Percentiles rank a stretch among this genome's conserved stretches.
phyloP scores from a whole-genome alignment of 805 yeast species.

The Kuraishia floccosa region DNA sequence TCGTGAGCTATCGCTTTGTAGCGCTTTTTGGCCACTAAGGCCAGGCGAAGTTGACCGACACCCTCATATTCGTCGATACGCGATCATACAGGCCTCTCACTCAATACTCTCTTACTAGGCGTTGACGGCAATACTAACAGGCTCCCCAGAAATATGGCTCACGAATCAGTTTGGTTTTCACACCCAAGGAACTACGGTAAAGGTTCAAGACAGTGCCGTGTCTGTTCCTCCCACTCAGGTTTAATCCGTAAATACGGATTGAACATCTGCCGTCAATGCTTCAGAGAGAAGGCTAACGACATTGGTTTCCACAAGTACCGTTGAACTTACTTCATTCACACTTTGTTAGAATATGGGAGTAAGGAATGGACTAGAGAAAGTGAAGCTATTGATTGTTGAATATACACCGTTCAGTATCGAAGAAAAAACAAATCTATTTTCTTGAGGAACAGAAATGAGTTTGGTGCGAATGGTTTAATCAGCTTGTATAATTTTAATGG shows the following conservation, averaged over 20 bases:
- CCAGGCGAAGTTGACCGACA: too few relatives aligned
- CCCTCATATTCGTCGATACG: too few relatives aligned
- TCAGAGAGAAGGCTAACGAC: constrained; percentile 99
- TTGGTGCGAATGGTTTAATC: neutral
- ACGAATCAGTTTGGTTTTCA: constrained; percentile 99
- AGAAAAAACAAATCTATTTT: too few relatives aligned
- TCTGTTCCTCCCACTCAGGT: constrained; percentile 98
- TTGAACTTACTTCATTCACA: too few relatives aligned
- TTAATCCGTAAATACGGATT: constrained; percentile 99
- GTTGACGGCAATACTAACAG: constrained; percentile 6
- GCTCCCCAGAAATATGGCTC: constrained; percentile 69
- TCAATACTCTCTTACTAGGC: neutral
- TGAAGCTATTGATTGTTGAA: too few relatives aligned
- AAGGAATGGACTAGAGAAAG: too few relatives aligned
- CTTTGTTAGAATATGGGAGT: too few relatives aligned
- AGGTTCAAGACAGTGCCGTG: constrained; percentile 99
- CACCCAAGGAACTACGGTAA: constrained; percentile 99
- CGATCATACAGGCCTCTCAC: neutral
- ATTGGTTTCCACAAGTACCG: constrained; percentile 99
- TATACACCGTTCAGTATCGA: too few relatives aligned
- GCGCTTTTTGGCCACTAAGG: too few relatives aligned
- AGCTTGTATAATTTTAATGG: neutral
- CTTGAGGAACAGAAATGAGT: constrained; percentile 1
- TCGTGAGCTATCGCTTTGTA: too few relatives aligned
- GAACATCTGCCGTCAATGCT: constrained; percentile 99